phyloP scores from a whole-genome alignment of 176 grass and related monocot species.

The Canna indica region DNA sequence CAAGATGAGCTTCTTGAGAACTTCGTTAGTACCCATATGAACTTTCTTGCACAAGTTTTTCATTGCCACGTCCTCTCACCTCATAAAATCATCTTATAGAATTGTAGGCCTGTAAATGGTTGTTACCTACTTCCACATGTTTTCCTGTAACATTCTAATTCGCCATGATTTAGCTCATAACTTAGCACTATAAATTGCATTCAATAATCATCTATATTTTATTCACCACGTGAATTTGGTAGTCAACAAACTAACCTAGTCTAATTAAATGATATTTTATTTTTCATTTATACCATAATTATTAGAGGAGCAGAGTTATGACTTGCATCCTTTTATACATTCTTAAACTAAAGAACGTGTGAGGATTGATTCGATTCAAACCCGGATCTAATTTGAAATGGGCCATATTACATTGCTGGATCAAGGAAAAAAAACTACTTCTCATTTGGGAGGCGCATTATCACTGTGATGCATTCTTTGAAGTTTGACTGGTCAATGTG shows the following conservation, averaged over 20 bases:
- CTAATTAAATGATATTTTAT: background rate
- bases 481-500: no score
- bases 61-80: constrained; percentile 1
- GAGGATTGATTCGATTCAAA: no score
- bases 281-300: background rate
- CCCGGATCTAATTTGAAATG: no score
- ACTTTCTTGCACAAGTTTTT: background rate
- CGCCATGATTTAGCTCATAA: background rate
- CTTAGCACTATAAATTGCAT: background rate
- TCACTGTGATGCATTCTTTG: no score
- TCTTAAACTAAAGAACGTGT: no score
- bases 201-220: background rate
- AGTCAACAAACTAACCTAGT: background rate
- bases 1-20: background rate
- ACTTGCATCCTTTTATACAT: background rate
- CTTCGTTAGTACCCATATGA: background rate
- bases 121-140: background rate
- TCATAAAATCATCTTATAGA: background rate
- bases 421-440: no score
- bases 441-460: no score
- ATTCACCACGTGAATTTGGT: background rate
- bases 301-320: no score
- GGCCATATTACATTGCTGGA: no score
- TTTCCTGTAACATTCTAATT: background rate
- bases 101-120: background rate